These are phyloP conservation scores for Spironucleus salmonicida DNA, from an alignment of 208 protist species.

Conservation along the genomic window DNA sequence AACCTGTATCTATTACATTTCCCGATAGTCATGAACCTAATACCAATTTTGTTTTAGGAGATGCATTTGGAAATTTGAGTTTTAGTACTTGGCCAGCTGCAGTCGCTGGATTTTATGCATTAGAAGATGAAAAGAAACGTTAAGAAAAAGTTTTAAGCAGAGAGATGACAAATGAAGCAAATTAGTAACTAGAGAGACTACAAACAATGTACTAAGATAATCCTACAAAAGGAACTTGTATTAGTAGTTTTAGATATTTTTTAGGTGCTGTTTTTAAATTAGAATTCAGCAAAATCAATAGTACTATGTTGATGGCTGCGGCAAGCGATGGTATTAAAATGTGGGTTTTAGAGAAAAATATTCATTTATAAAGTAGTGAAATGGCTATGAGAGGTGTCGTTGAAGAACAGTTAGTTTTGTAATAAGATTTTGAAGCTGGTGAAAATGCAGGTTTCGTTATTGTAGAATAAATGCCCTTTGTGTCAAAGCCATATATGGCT, in stretches of 20 bases:
- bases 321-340: conserved; percentile 2
- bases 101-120: background rate
- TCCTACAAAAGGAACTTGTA: conserved; percentile 4
- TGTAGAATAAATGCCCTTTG: background rate
- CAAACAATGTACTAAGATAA: conserved; percentile 16
- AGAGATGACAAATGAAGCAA: too few species aligned
- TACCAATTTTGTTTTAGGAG: conserved; percentile 12
- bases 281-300: background rate
- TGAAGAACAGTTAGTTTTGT: conserved; percentile 10
- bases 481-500: too few species aligned
- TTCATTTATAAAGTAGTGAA: background rate
- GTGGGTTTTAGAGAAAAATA: background rate
- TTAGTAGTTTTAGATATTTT: conserved; percentile 5
- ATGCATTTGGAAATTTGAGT: conserved; percentile 9
- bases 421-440: background rate
- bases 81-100: conserved; percentile 18
- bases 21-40: background rate
- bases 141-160: background rate
- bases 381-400: background rate
- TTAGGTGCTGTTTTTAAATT: conserved; percentile 4
- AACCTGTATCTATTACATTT: background rate
- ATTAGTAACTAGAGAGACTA: too few species aligned
- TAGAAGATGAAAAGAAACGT: conserved; percentile 4
- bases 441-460: background rate
- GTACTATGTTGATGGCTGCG: background rate